These are phyloP conservation scores for Backusella macrospora DNA, from an alignment of 192 early-diverging fungal genomes.

Conservation along the genomic window DNA sequence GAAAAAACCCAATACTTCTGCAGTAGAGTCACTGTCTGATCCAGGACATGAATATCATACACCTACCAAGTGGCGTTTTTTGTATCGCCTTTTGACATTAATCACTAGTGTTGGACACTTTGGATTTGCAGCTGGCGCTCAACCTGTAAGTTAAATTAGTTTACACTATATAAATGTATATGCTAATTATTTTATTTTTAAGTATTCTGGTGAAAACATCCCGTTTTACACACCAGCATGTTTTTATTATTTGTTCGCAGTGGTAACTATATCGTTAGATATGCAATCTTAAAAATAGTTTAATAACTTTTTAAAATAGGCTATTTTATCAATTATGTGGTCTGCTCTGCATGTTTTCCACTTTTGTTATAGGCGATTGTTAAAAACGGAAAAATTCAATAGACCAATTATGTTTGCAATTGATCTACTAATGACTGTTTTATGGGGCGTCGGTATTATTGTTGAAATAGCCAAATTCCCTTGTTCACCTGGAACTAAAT, in stretches of 20 bases:
- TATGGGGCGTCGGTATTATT: constrained; percentile 41
- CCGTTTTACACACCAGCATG: constrained; percentile 34
- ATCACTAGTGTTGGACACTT: constrained; percentile 35
- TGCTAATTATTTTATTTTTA: not conserved
- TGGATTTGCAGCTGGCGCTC: constrained; percentile 44
- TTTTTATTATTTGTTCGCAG: constrained; percentile 40
- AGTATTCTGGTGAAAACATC: constrained; percentile 23
- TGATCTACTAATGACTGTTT: constrained; percentile 36
- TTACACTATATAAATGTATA: not conserved
- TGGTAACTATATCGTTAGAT: constrained; percentile 11
- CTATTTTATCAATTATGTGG: constrained; percentile 33
- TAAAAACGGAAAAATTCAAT: constrained; percentile 17
- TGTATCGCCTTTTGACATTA: constrained; percentile 34
- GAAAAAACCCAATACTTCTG: not conserved
- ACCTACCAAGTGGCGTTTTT: constrained; percentile 26
- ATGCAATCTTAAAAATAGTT: not conserved
- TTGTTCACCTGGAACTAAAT: constrained; percentile 30
- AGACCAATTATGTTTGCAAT: constrained; percentile 30
- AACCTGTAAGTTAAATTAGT: constrained; percentile 27
- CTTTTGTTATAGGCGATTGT: constrained; percentile 27
- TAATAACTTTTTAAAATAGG: constrained; percentile 12
- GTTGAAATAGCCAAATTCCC: constrained; percentile 28
- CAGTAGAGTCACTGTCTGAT: not conserved
- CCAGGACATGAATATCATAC: constrained; percentile 1
- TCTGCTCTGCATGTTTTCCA: constrained; percentile 18